These are phyloP conservation scores for Entamoeba moshkovskii DNA, from an alignment of 208 protist species.

Conservation along the genomic window DNA sequence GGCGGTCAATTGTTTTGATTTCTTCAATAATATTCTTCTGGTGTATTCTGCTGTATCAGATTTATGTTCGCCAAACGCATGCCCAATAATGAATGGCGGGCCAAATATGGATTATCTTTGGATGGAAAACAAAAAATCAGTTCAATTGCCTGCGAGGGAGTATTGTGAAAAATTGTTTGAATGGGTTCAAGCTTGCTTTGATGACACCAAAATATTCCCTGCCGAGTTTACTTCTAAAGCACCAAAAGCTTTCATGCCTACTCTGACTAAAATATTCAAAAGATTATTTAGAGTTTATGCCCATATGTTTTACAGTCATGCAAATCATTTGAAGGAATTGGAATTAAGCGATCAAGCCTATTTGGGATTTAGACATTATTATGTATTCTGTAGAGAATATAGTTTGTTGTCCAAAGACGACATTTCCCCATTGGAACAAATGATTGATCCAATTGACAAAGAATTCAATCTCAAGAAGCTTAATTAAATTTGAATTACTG, in stretches of 20 bases:
- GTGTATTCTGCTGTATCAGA: conserved; percentile 92
- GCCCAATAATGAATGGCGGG: conserved; percentile 9
- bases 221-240: conserved; percentile 41
- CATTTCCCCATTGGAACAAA: not conserved
- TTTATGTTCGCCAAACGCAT: conserved; percentile 69
- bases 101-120: conserved; percentile 72
- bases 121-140: conserved; percentile 54
- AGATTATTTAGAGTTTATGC: conserved; percentile 91
- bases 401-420: not conserved
- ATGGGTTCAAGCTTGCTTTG: conserved; percentile 85
- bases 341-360: conserved; percentile 88
- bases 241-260: conserved; percentile 57
- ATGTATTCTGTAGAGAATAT: not conserved
- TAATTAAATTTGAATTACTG: not conserved
- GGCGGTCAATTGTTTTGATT: conserved; percentile 63
- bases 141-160: conserved; percentile 74
- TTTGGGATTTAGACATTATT: conserved; percentile 66
- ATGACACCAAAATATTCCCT: conserved; percentile 84
- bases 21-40: conserved; percentile 96
- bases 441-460: not conserved
- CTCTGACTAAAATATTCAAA: conserved; percentile 82
- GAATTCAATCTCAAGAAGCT: not conserved
- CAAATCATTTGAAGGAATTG: conserved; percentile 70
- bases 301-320: conserved; percentile 94
- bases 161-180: conserved; percentile 88